Conservation (phyloP, 306 rosid genomes). For the Cicer cuneatum region DNA sequence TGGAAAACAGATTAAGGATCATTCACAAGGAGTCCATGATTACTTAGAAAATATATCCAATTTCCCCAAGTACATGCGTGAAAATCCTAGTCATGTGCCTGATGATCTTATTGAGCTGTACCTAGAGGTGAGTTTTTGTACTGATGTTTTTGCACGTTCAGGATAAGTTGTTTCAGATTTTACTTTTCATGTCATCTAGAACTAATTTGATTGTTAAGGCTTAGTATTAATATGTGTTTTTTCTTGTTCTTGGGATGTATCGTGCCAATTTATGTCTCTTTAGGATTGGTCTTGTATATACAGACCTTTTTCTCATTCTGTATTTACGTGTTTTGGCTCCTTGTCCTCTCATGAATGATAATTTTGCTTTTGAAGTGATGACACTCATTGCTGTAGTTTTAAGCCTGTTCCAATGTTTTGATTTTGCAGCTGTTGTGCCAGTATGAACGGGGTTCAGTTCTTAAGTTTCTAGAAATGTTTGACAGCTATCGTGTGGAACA, state of each 20-base stretch:
- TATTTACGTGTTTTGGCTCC: conserved; percentile 12
- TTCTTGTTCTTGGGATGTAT: conserved; percentile 30
- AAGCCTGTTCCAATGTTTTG: conserved; percentile 23
- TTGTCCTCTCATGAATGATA: conserved; percentile 10
- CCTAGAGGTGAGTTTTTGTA: conserved; percentile 72
- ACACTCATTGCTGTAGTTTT: conserved; percentile 22
- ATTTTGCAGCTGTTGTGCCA: conserved; percentile 83
- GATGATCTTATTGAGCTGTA: conserved; percentile 95
- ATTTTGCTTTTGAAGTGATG: background rate
- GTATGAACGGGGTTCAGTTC: conserved; percentile 86
- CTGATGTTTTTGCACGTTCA: conserved; percentile 12
- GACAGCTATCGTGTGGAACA: conserved; percentile 95
- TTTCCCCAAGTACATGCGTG: conserved; percentile 80
- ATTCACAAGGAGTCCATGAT: conserved; percentile 59
- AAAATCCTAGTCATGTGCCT: conserved; percentile 72
- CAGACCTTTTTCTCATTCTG: conserved; percentile 28
- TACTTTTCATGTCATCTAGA: conserved; percentile 4
- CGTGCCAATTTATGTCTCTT: conserved; percentile 25
- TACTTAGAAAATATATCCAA: conserved; percentile 76
- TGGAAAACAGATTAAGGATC: conserved; percentile 57
- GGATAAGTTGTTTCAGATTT: conserved; percentile 28
- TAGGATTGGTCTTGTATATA: conserved; percentile 27
- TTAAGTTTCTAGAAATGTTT: conserved; percentile 86
- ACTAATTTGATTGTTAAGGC: conserved; percentile 31
- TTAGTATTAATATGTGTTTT: conserved; percentile 13